phyloP scores from a whole-genome alignment of 805 yeast genomes.

The Lachancea waltii region DNA sequence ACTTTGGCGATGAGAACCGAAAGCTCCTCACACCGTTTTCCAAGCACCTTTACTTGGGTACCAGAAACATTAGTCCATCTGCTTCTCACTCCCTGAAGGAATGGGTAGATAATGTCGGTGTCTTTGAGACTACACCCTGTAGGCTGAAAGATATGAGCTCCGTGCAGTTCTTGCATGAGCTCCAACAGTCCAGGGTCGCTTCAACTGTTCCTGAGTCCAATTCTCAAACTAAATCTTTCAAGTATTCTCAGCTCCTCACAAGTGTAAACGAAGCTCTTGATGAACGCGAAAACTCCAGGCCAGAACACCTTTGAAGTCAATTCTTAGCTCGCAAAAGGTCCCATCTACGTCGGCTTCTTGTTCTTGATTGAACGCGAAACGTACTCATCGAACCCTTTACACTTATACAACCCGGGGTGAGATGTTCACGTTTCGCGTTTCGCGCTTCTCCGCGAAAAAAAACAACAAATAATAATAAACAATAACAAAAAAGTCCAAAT shows the following conservation, averaged over 20 bases:
- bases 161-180: slow-evolving; percentile 8
- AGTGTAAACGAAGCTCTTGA: slow-evolving; percentile 2
- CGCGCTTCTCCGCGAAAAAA: slow-evolving; percentile 5
- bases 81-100: slow-evolving; percentile 9
- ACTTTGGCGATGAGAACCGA: slow-evolving; percentile 24
- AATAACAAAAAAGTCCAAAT: too few relatives aligned
- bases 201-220: not conserved
- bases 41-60: slow-evolving; percentile 2
- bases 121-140: slow-evolving; percentile 15
- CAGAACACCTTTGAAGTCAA: too few relatives aligned
- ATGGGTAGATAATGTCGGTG: slow-evolving; percentile 22
- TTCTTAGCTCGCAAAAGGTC: too few relatives aligned
- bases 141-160: slow-evolving; percentile 8
- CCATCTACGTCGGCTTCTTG: too few relatives aligned
- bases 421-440: slow-evolving; percentile 5
- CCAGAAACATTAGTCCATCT: not conserved
- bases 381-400: too few relatives aligned
- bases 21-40: slow-evolving; percentile 7
- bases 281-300: not conserved
- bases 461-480: too few relatives aligned
- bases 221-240: not conserved
- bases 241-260: slow-evolving; percentile 2
- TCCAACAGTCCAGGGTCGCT: slow-evolving; percentile 1
- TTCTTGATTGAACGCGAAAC: too few relatives aligned
- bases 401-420: too few relatives aligned